Conservation (phyloP, 345 rosid species). For the Stellera chamaejasme region DNA sequence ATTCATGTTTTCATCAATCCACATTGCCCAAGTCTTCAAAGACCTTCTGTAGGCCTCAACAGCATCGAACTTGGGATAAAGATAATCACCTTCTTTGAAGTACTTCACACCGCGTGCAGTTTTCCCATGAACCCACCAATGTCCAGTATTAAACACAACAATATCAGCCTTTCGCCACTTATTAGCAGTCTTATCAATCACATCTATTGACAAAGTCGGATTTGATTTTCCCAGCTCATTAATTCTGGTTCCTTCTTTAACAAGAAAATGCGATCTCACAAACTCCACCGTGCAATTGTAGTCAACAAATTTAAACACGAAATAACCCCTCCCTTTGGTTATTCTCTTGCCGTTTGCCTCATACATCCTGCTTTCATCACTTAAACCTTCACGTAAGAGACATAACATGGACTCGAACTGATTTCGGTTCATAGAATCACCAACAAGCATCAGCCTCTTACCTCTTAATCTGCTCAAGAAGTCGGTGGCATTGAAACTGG, state of each 20-base stretch:
- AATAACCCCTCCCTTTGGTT: conserved; percentile 85
- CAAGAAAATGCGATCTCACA: conserved; percentile 96
- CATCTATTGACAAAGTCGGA: conserved; percentile 75
- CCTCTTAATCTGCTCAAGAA: conserved; percentile 79
- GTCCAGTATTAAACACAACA: conserved; percentile 88
- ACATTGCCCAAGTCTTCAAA: conserved; percentile 78
- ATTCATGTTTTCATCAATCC: conserved; percentile 57
- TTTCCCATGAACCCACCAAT: conserved; percentile 99
- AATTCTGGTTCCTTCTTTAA: conserved; percentile 69
- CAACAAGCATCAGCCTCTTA: conserved; percentile 79
- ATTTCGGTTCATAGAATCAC: conserved; percentile 94
- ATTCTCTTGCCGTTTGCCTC: conserved; percentile 77
- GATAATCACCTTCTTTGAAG: conserved; percentile 82
- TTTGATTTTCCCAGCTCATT: conserved; percentile 70
- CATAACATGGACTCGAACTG: conserved; percentile 90
- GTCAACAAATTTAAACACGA: conserved; percentile 63
- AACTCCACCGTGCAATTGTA: conserved; percentile 75
- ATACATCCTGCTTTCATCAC: conserved; percentile 59
- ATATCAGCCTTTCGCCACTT: conserved; percentile 82
- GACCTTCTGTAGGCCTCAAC: conserved; percentile 84
- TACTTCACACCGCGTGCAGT: conserved; percentile 90
- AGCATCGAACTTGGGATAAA: conserved; percentile 73
- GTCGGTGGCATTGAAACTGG: conserved; percentile 97
- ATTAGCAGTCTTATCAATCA: conserved; percentile 59
- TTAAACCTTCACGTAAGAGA: conserved; percentile 67